Evolutionary conservation across 164 flowering plant species (phyloP).

Genomic region (Cinnamomum chago): DNA sequence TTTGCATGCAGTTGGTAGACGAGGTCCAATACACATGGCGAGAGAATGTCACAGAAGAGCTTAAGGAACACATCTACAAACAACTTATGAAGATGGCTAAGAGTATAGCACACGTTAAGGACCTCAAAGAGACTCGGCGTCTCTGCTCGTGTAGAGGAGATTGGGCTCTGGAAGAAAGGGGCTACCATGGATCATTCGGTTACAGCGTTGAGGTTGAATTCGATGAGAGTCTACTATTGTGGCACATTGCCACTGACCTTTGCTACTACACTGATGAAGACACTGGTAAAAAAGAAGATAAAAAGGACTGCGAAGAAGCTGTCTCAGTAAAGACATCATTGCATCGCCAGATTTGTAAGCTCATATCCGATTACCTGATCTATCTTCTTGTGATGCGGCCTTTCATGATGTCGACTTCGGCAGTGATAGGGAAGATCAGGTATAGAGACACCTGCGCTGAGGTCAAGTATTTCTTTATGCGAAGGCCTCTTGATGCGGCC

Average conservation of each 20-base stretch:
- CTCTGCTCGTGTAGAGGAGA: constrained; percentile 12
- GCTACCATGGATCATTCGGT: background rate
- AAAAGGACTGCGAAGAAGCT: no score
- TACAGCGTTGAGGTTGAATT: constrained; percentile 19
- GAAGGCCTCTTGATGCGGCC: no score
- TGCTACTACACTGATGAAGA: constrained; percentile 5
- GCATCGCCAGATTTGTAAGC: background rate
- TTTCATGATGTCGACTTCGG: constrained; percentile 13
- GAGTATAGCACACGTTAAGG: no score
- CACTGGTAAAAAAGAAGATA: background rate
- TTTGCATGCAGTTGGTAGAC: background rate
- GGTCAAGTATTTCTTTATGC: constrained; percentile 10
- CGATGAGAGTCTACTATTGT: constrained; percentile 23
- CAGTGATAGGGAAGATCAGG: constrained; percentile 11
- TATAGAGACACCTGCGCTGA: constrained; percentile 21
- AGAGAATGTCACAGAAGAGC: background rate
- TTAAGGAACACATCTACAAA: background rate
- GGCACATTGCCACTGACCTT: constrained; percentile 33
- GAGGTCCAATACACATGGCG: background rate
- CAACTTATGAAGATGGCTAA: background rate
- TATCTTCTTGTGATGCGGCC: constrained; percentile 18
- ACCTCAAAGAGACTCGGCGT: constrained; percentile 3
- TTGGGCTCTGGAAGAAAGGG: constrained; percentile 9
- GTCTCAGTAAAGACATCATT: background rate
- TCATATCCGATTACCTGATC: constrained; percentile 18